Evolutionary conservation across 306 rosid genomes (phyloP).

Genomic region (Notholithocarpus densiflorus): DNA sequence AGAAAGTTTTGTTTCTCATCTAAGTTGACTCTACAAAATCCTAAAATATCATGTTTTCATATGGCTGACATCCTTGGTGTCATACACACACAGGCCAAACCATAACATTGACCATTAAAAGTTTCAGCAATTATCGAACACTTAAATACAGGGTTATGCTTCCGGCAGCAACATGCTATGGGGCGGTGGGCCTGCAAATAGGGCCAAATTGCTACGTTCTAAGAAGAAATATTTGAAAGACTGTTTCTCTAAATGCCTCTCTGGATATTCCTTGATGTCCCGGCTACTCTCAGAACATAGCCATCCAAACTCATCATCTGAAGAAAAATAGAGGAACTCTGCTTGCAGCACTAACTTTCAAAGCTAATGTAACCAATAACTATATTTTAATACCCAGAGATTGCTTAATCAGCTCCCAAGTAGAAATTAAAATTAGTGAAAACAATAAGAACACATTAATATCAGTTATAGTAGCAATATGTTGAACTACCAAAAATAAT

Average conservation of each 20-base stretch:
- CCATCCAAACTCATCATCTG: background rate
- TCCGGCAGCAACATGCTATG: too few species aligned
- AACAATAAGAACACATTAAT: background rate
- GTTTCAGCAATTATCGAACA: background rate
- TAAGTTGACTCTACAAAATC: background rate
- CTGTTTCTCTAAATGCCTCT: too few species aligned
- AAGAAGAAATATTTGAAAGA: too few species aligned
- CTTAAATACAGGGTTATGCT: background rate
- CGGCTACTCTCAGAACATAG: background rate
- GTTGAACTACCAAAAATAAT: slow-evolving; percentile 2
- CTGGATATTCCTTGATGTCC: too few species aligned
- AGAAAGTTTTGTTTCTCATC: background rate
- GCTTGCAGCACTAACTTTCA: background rate
- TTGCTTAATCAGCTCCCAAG: background rate
- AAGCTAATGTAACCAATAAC: background rate
- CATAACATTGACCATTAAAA: background rate
- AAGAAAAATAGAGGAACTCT: background rate
- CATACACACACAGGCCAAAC: background rate
- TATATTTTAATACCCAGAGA: background rate
- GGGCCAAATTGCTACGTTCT: too few species aligned
- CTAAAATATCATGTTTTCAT: background rate
- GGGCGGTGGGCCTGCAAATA: too few species aligned
- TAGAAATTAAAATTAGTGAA: background rate
- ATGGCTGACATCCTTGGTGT: background rate
- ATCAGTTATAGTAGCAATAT: background rate